Base-by-base conservation (phyloP, 257 asterid genomes). In the Capsicum chinense region DNA sequence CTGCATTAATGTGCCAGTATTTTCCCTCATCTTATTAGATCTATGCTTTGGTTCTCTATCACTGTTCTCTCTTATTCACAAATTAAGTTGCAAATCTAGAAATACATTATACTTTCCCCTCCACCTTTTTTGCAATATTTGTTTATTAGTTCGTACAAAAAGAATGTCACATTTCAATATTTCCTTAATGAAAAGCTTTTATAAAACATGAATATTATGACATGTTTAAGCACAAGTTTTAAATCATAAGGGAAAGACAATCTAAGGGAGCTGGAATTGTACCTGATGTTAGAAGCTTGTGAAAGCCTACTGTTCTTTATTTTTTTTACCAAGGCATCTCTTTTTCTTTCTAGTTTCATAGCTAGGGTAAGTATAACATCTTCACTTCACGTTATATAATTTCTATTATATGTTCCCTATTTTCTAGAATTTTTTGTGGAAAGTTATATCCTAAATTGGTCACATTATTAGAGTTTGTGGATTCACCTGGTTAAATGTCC, bases 1-100 rank as follows among this genome's bases (percentile, higher is more conserved):
- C 58, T 44, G 79, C 79, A 16, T 71, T 26, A 15, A 54, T 54
- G 64, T 78, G 82, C 82, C 58, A 54, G 48, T 15, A 69, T 93
- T 0, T 79, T 87, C 39, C 84, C 87, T 69, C 87, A 89, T 63
- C 85, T 54, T 56, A 66, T 92, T 67, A 81, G 87, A 7, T 87
- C 92, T 79, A 82, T 92, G 71, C 88, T 92, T 15, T 94, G 97
- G 98, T 92, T 94, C 85, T 86, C 97, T 0, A 88, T 94, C 87
- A 92, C 94, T 9, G 59, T 92, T 57, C 87, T 87, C 11, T 86
- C 93, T 83, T 88, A 92, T 11, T 85, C 92, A 9, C 91, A 90
- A 0, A 85, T 95, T 93, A 87, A 89, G 97, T 80, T 56, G n/a
- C 60, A 54, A 69, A 42, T 26, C 33, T 16, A 39, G 56, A 69